phyloP scores from a whole-genome alignment of 257 asterid genomes.

The Ocimum tenuiflorum region DNA sequence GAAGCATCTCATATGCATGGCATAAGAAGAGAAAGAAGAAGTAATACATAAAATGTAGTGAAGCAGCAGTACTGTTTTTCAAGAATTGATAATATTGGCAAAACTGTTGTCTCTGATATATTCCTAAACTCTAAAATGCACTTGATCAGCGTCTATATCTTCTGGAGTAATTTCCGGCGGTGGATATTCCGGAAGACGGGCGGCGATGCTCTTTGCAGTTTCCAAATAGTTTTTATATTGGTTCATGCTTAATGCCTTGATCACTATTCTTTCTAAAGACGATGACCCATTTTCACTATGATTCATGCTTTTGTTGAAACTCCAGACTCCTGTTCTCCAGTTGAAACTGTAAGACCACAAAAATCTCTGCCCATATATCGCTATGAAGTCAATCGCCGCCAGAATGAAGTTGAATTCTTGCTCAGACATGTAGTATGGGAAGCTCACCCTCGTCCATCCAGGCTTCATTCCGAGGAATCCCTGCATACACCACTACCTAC shows the following conservation, averaged over 20 bases:
- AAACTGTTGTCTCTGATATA: too few relatives aligned
- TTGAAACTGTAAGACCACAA: constrained; percentile 40
- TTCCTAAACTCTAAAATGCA: constrained; percentile 30
- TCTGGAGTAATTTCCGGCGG: constrained; percentile 35
- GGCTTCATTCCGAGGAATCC: constrained; percentile 64
- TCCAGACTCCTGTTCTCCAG: constrained; percentile 66
- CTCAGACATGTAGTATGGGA: constrained; percentile 62
- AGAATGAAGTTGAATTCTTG: constrained; percentile 55
- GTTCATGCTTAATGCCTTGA: neutral
- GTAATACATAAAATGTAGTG: too few relatives aligned
- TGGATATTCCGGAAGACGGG: constrained; percentile 43
- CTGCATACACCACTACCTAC: constrained; percentile 14
- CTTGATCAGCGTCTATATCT: constrained; percentile 34
- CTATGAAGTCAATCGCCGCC: constrained; percentile 49
- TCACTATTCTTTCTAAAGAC: constrained; percentile 13
- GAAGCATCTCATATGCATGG: too few relatives aligned
- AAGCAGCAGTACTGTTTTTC: too few relatives aligned
- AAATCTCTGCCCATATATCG: constrained; percentile 58
- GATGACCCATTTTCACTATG: neutral
- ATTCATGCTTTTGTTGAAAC: constrained; percentile 26
- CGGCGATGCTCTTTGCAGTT: constrained; percentile 41
- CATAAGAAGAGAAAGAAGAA: too few relatives aligned
- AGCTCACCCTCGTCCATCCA: constrained; percentile 78
- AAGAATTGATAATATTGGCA: too few relatives aligned
- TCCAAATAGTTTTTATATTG: constrained; percentile 39